Evolutionary conservation across 495 filamentous ascomycete species (phyloP).

Genomic region (Penicillium fimorum): DNA sequence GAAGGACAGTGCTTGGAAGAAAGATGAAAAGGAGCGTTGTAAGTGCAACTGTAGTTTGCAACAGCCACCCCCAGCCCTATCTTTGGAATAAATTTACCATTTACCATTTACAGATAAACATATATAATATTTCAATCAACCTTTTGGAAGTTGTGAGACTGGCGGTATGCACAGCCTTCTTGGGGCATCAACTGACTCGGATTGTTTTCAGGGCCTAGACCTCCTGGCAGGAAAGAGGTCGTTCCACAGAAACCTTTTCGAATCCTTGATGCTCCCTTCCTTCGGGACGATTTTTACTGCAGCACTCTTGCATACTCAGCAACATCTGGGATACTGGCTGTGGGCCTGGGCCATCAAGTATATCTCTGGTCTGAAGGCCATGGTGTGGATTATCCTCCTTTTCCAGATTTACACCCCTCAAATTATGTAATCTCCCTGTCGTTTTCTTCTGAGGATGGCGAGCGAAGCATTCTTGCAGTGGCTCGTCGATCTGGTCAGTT

Average conservation of each 20-base stretch:
- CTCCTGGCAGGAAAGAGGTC: constrained; percentile 18
- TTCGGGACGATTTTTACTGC: constrained; percentile 96
- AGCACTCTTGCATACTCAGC: constrained; percentile 83
- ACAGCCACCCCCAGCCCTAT: not conserved
- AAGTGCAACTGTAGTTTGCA: constrained; percentile 26
- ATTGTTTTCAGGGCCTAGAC: constrained; percentile 25
- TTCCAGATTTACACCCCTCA: constrained; percentile 38
- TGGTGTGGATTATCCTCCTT: constrained; percentile 50
- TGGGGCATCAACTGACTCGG: constrained; percentile 13
- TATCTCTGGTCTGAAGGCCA: constrained; percentile 85
- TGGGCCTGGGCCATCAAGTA: constrained; percentile 76
- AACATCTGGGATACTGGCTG: constrained; percentile 71
- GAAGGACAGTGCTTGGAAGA: constrained; percentile 62
- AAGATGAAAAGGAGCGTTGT: constrained; percentile 49
- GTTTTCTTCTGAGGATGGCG: constrained; percentile 79
- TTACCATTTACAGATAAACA: constrained; percentile 4
- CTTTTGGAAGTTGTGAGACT: constrained; percentile 8
- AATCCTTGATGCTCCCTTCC: constrained; percentile 82
- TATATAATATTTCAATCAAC: constrained; percentile 6
- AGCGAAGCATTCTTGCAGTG: constrained; percentile 78
- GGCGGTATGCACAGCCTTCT: not conserved
- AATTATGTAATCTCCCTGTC: constrained; percentile 78
- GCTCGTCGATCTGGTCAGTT: constrained; percentile 71
- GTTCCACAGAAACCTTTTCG: constrained; percentile 76
- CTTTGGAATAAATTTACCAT: constrained; percentile 7